Conservation (phyloP, 495 filamentous ascomycete genomes). For the Diplogelasinospora grovesii region DNA sequence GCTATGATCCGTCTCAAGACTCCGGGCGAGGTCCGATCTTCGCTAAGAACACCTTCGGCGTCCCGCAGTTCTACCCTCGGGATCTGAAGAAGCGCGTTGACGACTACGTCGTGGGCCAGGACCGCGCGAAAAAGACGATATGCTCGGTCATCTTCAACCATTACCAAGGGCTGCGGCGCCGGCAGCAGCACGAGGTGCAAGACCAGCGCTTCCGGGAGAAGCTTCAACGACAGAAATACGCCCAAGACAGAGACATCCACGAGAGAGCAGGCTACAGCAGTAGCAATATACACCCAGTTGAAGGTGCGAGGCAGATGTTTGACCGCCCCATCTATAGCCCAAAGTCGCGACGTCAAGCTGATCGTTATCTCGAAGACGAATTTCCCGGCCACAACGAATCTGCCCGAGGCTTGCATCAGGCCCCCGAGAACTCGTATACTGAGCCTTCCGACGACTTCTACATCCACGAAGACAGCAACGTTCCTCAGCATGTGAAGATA, state of each 20-base stretch:
- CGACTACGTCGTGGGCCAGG: constrained; percentile 93
- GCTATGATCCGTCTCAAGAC: constrained; percentile 64
- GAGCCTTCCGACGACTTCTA: constrained; percentile 26
- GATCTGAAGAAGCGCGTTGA: constrained; percentile 86
- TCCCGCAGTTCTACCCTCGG: constrained; percentile 69
- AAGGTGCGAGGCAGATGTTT: constrained; percentile 40
- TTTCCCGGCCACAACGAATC: constrained; percentile 66
- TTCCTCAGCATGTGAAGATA: constrained; percentile 62
- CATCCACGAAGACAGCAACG: constrained; percentile 34
- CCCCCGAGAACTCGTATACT: constrained; percentile 13
- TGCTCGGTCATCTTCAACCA: constrained; percentile 96
- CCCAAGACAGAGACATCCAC: constrained; percentile 33
- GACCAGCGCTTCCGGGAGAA: constrained; percentile 55
- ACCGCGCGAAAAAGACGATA: constrained; percentile 90
- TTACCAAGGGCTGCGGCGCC: constrained; percentile 79
- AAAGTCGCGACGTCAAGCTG: constrained; percentile 17
- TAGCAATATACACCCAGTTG: constrained; percentile 32
- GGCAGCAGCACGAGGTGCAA: constrained; percentile 71
- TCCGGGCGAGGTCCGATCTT: constrained; percentile 44
- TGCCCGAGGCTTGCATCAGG: constrained; percentile 37
- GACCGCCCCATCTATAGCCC: constrained; percentile 16
- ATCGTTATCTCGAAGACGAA: constrained; percentile 57
- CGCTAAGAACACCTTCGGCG: constrained; percentile 45
- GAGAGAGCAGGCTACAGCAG: constrained; percentile 23
- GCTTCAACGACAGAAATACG: constrained; percentile 38